Evolutionary conservation across 768 basidiomycete genomes (phyloP).

Genomic region (Austroboletus festivus): DNA sequence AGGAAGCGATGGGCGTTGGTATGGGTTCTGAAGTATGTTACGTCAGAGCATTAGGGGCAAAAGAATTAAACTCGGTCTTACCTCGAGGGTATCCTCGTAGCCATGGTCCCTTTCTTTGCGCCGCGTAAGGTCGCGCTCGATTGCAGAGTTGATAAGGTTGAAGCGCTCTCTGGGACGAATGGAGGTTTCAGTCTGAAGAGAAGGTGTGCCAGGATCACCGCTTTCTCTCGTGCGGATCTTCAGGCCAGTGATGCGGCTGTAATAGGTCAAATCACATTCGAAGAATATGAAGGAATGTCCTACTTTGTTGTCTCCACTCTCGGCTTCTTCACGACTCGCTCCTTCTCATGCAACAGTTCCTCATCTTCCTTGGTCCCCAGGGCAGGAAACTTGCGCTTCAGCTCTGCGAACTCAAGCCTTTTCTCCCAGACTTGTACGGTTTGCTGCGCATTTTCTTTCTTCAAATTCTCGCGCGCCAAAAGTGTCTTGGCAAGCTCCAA

Average conservation of each 20-base stretch:
- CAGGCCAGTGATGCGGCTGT: constrained; percentile 47
- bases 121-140: constrained; percentile 58
- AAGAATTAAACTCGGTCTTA: constrained; percentile 32
- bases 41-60: constrained; percentile 2
- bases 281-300: background rate
- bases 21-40: constrained; percentile 51
- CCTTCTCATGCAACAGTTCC: constrained; percentile 71
- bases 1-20: constrained; percentile 59
- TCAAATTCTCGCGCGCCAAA: constrained; percentile 69
- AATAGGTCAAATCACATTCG: constrained; percentile 2
- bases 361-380: constrained; percentile 67
- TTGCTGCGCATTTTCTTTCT: constrained; percentile 60
- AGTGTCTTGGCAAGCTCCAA: constrained; percentile 71
- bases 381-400: constrained; percentile 71
- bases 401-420: constrained; percentile 67
- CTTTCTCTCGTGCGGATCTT: constrained; percentile 52
- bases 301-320: constrained; percentile 34
- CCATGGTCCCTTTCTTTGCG: constrained; percentile 74
- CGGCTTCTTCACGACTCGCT: constrained; percentile 55
- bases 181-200: constrained; percentile 42
- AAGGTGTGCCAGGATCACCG: constrained; percentile 37
- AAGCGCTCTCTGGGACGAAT: constrained; percentile 68
- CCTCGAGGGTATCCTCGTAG: constrained; percentile 89
- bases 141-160: constrained; percentile 46
- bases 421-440: constrained; percentile 74